Percentiles rank a stretch among this genome's conserved stretches.
Conservation (phyloP, 1,284 basidiomycete genomes). For the Apiotrichum laibachii region DNA sequence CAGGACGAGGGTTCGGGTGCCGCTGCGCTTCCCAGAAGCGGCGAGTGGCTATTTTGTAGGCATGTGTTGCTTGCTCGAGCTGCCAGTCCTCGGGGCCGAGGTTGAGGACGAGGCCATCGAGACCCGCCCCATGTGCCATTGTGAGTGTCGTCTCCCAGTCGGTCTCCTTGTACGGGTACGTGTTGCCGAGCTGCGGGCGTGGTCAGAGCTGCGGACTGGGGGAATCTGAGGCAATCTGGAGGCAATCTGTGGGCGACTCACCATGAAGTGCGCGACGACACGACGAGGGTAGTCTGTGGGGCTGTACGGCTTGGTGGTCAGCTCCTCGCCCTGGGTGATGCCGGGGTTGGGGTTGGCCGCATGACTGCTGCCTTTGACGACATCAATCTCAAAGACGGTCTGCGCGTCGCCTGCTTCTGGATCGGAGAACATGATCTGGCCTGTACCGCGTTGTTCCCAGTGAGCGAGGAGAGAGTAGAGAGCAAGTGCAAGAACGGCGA, state of each 20-base stretch:
- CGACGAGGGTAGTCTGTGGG: conserved; percentile 12
- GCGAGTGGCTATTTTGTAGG: conserved; percentile 28
- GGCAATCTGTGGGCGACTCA: conserved; percentile 25
- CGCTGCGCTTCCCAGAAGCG: background rate
- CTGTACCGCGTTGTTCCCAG: conserved; percentile 19
- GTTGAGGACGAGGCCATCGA: conserved; percentile 51
- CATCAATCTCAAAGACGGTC: conserved; percentile 9
- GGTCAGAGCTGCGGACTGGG: background rate
- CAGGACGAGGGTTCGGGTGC: background rate
- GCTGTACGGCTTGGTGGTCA: background rate
- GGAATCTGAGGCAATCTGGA: background rate
- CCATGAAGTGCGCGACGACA: conserved; percentile 52
- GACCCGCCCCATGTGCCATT: conserved; percentile 38
- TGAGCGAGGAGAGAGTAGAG: conserved; percentile 22
- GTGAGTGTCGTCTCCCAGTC: conserved; percentile 46
- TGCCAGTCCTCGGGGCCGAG: conserved; percentile 52
- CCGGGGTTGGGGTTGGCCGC: background rate
- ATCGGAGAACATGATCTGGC: conserved; percentile 6
- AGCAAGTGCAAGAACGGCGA: conserved; percentile 15
- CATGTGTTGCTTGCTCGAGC: conserved; percentile 38
- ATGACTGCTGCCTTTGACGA: background rate
- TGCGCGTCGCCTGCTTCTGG: background rate
- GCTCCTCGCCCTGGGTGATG: background rate
- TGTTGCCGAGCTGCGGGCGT: conserved; percentile 47
- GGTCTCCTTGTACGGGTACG: conserved; percentile 43